phyloP scores from a whole-genome alignment of 1,284 basidiomycete genomes.

The Ustilago esculenta region DNA sequence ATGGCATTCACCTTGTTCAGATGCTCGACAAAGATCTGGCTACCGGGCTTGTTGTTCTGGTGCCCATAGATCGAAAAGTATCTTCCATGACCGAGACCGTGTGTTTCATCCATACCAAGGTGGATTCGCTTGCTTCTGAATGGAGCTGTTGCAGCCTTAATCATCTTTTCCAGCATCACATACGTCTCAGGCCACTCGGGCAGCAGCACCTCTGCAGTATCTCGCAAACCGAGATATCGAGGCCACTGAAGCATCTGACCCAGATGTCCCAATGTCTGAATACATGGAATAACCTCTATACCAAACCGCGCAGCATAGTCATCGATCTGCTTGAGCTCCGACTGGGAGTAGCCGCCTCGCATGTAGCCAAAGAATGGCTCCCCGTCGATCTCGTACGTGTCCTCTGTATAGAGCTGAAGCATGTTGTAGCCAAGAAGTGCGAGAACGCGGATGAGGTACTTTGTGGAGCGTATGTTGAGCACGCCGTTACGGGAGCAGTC shows the following conservation, averaged over 20 bases:
- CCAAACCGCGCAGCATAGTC: slow-evolving; percentile 61
- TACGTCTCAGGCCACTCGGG: slow-evolving; percentile 65
- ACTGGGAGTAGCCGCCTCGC: slow-evolving; percentile 56
- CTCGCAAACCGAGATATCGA: slow-evolving; percentile 62
- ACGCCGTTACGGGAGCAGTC: slow-evolving; percentile 68
- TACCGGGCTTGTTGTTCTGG: slow-evolving; percentile 63
- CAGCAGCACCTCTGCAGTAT: slow-evolving; percentile 67
- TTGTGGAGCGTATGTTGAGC: slow-evolving; percentile 57
- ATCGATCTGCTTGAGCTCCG: slow-evolving; percentile 66
- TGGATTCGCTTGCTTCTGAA: slow-evolving; percentile 64
- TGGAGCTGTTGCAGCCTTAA: slow-evolving; percentile 57
- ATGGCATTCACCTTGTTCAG: slow-evolving; percentile 65
- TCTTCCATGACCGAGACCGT: slow-evolving; percentile 67
- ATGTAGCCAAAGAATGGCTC: slow-evolving; percentile 68
- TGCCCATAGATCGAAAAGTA: slow-evolving; percentile 65
- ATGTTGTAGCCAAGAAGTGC: slow-evolving; percentile 67
- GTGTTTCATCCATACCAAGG: slow-evolving; percentile 60
- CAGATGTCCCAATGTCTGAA: slow-evolving; percentile 68
- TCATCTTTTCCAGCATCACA: slow-evolving; percentile 64
- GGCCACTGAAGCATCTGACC: slow-evolving; percentile 69
- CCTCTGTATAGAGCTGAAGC: slow-evolving; percentile 64
- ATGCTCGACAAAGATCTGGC: slow-evolving; percentile 53
- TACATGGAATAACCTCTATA: slow-evolving; percentile 61
- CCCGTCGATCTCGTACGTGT: slow-evolving; percentile 66
- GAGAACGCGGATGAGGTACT: slow-evolving; percentile 62